Evolutionary conservation across 192 early-diverging fungal genomes (phyloP).

Genomic region (Rhizoclosmatium globosum): DNA sequence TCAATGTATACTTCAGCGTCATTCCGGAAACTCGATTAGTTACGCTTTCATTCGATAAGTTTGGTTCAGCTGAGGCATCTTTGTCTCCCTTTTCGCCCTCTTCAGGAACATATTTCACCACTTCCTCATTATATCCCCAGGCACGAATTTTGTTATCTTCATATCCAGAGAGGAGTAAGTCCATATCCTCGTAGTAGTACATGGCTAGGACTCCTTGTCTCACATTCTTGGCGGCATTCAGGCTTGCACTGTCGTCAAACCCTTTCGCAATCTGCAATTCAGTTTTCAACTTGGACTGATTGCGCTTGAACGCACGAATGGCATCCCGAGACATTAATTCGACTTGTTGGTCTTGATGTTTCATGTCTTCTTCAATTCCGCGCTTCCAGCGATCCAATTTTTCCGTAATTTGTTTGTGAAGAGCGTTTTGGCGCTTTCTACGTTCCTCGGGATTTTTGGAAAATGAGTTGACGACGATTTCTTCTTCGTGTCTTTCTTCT

Average conservation of each 20-base stretch:
- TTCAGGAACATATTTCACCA: conserved; percentile 50
- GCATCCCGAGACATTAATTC: conserved; percentile 50
- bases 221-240: not conserved
- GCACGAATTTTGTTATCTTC: conserved; percentile 64
- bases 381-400: conserved; percentile 54
- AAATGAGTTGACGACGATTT: conserved; percentile 32
- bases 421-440: conserved; percentile 51
- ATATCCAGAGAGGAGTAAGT: conserved; percentile 61
- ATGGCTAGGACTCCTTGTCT: conserved; percentile 52
- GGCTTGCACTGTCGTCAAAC: not conserved
- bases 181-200: conserved; percentile 66
- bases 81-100: conserved; percentile 39
- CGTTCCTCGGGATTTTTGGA: conserved; percentile 51
- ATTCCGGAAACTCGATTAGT: conserved; percentile 65
- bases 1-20: conserved; percentile 57
- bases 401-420: conserved; percentile 48
- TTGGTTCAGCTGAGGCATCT: conserved; percentile 14
- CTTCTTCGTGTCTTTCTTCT: conserved; percentile 51
- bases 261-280: conserved; percentile 6
- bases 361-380: conserved; percentile 41
- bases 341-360: conserved; percentile 40
- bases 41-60: conserved; percentile 47
- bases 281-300: conserved; percentile 26
- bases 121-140: conserved; percentile 69
- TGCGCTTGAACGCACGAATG: conserved; percentile 33